phyloP scores from a whole-genome alignment of 2,329 filamentous ascomycete species.

The Dendrostoma leiphaemia region DNA sequence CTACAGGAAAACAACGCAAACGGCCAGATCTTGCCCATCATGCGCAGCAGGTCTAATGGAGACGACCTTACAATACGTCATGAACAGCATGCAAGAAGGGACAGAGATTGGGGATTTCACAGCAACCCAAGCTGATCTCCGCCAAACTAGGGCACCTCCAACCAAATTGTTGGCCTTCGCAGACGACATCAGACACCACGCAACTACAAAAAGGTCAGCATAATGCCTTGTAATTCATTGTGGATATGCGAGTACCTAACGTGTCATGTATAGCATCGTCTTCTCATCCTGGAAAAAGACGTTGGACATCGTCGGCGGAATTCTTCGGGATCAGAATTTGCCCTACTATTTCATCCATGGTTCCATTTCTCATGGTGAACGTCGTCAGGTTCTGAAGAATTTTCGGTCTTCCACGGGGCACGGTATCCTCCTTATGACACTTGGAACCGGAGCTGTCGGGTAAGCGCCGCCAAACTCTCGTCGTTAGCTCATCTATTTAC shows the following conservation, averaged over 20 bases:
- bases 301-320: not conserved
- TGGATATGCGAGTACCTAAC: too few relatives aligned
- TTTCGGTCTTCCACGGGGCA: not conserved
- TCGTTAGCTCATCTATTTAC: too few relatives aligned
- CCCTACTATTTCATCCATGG: not conserved
- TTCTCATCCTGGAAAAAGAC: constrained; percentile 7
- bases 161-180: not conserved
- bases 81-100: not conserved
- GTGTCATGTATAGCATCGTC: not conserved
- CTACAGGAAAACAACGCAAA: not conserved
- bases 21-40: not conserved
- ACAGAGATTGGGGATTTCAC: not conserved
- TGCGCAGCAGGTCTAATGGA: not conserved
- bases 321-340: not conserved
- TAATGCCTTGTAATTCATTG: too few relatives aligned
- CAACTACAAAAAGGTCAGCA: not conserved
- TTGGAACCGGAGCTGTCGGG: constrained; percentile 8
- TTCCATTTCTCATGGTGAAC: not conserved
- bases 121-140: too few relatives aligned
- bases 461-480: not conserved
- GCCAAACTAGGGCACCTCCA: not conserved
- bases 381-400: not conserved
- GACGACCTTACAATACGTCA: not conserved
- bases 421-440: not conserved
- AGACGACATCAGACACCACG: not conserved